A percentile compares a stretch with the other conserved stretches of the same genome.
Conservation (phyloP, 768 basidiomycete species). For the Rhizopogon rudus region DNA sequence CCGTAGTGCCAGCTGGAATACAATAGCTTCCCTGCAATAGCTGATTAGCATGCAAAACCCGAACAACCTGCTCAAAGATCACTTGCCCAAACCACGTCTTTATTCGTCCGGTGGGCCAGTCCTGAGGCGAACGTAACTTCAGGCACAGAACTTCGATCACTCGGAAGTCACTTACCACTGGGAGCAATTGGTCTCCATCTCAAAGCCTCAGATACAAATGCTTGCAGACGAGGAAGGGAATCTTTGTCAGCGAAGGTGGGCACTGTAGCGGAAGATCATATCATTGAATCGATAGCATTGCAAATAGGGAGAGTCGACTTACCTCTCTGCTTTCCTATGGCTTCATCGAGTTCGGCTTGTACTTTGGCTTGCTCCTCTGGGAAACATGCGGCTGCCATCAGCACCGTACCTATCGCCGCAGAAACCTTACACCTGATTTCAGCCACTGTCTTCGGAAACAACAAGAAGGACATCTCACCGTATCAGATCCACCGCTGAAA, state of each 20-base stretch:
- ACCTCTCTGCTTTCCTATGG: slow-evolving; percentile 35
- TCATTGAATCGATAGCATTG: background rate
- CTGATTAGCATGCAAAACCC: background rate
- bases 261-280: slow-evolving; percentile 12
- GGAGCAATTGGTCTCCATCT: slow-evolving; percentile 28
- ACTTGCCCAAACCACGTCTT: slow-evolving; percentile 55
- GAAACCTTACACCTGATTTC: slow-evolving; percentile 30
- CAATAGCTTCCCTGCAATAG: no score
- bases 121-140: slow-evolving; percentile 23
- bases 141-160: background rate
- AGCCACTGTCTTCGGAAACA: no score
- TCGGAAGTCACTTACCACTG: slow-evolving; percentile 17
- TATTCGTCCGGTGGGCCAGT: slow-evolving; percentile 54
- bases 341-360: slow-evolving; percentile 45
- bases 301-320: background rate
- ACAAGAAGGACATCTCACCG: no score
- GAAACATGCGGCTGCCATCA: slow-evolving; percentile 48
- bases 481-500: no score
- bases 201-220: slow-evolving; percentile 31
- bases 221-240: slow-evolving; percentile 28
- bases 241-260: slow-evolving; percentile 32
- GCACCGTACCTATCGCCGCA: slow-evolving; percentile 40
- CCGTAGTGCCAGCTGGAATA: no score
- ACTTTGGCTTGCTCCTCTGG: slow-evolving; percentile 43
- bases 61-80: background rate